A percentile compares a stretch with the other conserved stretches of the same genome.
Conservation (phyloP, 768 basidiomycete species). For the Calvatia gigantea region DNA sequence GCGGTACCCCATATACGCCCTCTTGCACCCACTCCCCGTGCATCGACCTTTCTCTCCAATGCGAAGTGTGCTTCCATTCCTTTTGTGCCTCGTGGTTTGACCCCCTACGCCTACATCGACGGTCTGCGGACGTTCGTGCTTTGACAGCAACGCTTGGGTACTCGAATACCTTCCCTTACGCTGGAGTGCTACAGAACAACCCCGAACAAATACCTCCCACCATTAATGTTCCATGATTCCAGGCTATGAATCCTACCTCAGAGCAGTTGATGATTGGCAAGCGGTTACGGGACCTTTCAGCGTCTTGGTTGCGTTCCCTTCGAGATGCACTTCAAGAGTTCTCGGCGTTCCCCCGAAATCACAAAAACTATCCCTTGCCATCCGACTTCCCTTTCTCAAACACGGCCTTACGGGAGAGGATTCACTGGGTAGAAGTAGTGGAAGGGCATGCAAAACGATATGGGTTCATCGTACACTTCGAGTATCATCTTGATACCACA, state of each 20-base stretch:
- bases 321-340: constrained; percentile 6
- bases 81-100: background rate
- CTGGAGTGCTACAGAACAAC: background rate
- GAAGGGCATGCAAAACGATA: background rate
- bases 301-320: constrained; percentile 4
- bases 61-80: constrained; percentile 3
- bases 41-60: constrained; percentile 3
- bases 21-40: background rate
- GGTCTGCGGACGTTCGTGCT: background rate
- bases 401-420: background rate
- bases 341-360: background rate
- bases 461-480: background rate
- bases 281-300: constrained; percentile 3
- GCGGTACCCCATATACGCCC: background rate
- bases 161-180: background rate
- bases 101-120: background rate
- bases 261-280: constrained; percentile 11
- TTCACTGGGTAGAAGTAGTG: constrained; percentile 7
- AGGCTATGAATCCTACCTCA: constrained; percentile 6
- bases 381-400: constrained; percentile 7
- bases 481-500: background rate
- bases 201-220: background rate
- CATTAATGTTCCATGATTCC: constrained; percentile 1
- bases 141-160: background rate
- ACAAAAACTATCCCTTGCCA: background rate